These are phyloP conservation scores for Penicillium oxalicum DNA, from an alignment of 2,329 filamentous ascomycete species.

Conservation along the genomic window DNA sequence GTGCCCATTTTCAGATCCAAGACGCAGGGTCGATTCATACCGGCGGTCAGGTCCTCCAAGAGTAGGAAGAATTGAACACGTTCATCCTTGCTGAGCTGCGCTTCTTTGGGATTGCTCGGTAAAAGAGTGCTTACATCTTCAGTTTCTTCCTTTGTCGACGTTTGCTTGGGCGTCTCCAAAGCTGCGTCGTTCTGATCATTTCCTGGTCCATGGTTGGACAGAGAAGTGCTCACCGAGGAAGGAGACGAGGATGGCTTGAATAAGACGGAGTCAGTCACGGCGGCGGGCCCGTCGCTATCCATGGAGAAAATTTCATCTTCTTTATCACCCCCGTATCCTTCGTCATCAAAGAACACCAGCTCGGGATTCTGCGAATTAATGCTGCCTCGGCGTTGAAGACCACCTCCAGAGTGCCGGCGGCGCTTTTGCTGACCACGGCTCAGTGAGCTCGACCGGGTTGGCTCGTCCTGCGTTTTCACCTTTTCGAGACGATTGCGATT, in stretches of 20 bases:
- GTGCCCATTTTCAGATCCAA: constrained; percentile 99
- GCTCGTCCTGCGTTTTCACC: constrained; percentile 34
- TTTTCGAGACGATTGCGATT: constrained; percentile 30
- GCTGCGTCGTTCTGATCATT: background rate
- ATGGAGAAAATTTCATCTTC: constrained; percentile 65
- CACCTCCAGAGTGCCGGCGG: constrained; percentile 81
- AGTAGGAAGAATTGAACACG: constrained; percentile 90
- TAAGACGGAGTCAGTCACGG: constrained; percentile 2
- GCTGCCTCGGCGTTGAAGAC: constrained; percentile 68
- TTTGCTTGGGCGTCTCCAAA: constrained; percentile 2
- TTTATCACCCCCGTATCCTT: constrained; percentile 74
- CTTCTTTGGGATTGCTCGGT: constrained; percentile 71
- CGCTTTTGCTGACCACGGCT: constrained; percentile 33
- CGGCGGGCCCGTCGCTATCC: constrained; percentile 48
- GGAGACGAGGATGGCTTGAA: constrained; percentile 12
- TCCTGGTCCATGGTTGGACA: background rate
- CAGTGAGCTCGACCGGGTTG: constrained; percentile 39
- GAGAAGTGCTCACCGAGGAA: constrained; percentile 4
- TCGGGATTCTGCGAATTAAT: constrained; percentile 63
- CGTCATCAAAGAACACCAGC: constrained; percentile 85
- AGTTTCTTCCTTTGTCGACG: constrained; percentile 15
- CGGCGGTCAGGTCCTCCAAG: constrained; percentile 88
- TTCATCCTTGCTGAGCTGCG: constrained; percentile 48
- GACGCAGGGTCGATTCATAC: constrained; percentile 94
- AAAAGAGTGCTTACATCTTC: constrained; percentile 27